Conservation (phyloP, 1,139 yeast species). For the Hyphopichia wangnamkhiaoensis region DNA sequence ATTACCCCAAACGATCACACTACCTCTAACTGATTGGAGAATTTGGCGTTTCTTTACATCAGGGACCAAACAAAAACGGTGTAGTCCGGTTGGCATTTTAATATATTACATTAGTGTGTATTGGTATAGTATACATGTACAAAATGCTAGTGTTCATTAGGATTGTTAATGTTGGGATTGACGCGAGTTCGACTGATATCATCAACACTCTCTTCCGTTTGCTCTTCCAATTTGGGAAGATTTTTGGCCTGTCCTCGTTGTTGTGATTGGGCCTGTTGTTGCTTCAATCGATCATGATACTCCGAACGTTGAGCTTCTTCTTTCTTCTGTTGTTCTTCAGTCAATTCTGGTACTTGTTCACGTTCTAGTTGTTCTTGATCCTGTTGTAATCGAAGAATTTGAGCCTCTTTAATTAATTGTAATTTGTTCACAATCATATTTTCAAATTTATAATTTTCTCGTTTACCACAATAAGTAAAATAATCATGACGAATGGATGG, state of each 20-base stretch:
- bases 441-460: constrained; percentile 11
- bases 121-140: not conserved
- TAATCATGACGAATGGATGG: constrained; percentile 28
- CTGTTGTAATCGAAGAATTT: not conserved
- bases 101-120: no score
- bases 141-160: not conserved
- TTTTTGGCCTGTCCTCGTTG: not conserved
- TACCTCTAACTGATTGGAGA: no score
- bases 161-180: not conserved
- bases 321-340: not conserved
- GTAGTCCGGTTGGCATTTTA: no score
- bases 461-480: constrained; percentile 14
- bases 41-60: no score
- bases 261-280: not conserved
- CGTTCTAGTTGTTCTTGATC: not conserved
- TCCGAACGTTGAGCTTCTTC: not conserved
- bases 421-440: constrained; percentile 9
- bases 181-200: constrained; percentile 1
- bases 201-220: not conserved
- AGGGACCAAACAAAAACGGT: no score
- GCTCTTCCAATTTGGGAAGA: not conserved
- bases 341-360: not conserved
- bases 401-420: constrained; percentile 5
- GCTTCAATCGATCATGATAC: no score
- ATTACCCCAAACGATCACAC: no score